Evolutionary conservation across 495 filamentous ascomycete species (phyloP).

Genomic region (Penicillium turbatum): DNA sequence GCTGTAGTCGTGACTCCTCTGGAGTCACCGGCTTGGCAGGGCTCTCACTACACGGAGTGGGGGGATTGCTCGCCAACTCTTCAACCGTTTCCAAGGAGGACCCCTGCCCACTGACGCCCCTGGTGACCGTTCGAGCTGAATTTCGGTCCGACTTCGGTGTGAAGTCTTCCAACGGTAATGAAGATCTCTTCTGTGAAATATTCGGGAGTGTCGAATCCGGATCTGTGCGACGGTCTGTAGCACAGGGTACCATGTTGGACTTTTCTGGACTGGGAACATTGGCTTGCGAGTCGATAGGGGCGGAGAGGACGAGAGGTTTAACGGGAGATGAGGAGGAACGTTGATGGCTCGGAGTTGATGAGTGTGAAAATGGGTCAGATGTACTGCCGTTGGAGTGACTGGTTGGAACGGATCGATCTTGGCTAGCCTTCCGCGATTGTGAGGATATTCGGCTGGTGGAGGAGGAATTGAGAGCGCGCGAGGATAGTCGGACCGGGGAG

Average conservation of each 20-base stretch:
- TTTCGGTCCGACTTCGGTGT: conserved; percentile 32
- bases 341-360: conserved; percentile 58
- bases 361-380: conserved; percentile 39
- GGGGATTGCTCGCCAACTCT: conserved; percentile 74
- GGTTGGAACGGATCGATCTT: conserved; percentile 61
- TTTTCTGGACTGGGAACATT: conserved; percentile 62
- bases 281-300: conserved; percentile 50
- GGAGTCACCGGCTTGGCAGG: conserved; percentile 29
- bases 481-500: conserved; percentile 42
- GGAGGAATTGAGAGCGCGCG: conserved; percentile 31
- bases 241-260: conserved; percentile 58
- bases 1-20: conserved; percentile 35
- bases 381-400: conserved; percentile 44
- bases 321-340: conserved; percentile 60
- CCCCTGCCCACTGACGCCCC: conserved; percentile 60
- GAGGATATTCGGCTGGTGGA: conserved; percentile 33
- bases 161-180: conserved; percentile 29
- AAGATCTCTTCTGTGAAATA: conserved; percentile 41
- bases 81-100: conserved; percentile 87
- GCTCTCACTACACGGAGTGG: conserved; percentile 59
- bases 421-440: conserved; percentile 64
- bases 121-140: conserved; percentile 40
- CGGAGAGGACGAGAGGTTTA: conserved; percentile 53
- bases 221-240: conserved; percentile 44
- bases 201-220: conserved; percentile 36